Evolutionary conservation across 768 basidiomycete genomes (phyloP), one percentile per base, ranked within the genome.

Genomic region (Rickenella mellea): DNA sequence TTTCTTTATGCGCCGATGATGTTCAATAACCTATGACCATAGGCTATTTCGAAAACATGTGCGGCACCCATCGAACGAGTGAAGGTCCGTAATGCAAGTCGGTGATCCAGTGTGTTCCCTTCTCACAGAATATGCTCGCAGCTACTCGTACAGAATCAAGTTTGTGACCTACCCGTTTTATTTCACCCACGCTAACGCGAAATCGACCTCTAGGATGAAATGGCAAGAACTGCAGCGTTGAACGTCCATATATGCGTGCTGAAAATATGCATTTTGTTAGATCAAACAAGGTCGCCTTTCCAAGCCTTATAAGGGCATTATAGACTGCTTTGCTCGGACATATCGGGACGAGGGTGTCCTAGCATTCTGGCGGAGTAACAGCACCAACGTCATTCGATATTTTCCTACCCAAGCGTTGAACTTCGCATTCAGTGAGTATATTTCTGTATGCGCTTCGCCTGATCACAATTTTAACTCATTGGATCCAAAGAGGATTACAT

Each of bases 371-470:
- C 65, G 67, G 27, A 67, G 68, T 21, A 69, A 69, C 41, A 61
- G 63, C 30, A 61, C 68, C 42, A 69, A 69, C 40, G 55, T 69
- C 25, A 47, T 68, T 41, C 61, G 67, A 39, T 69, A 70, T 58
- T 69, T 69, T 53, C 69, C 66, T 11, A 69, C 69, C 0, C 67
- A 69, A 47, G 67, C 67, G 0, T 51, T 69, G 38, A 70, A 69
- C 54, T 69, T 69, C 43, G 68, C 68, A n/a, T 68, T 68, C 64
- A 67, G n/a, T n/a, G n/a, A 40, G 25, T 20, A n/a, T 19, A 5
- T 7, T 7, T 21, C n/a, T n/a, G n/a, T 19, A 33, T 17, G 12
- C 7, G 22, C 30, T 27, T 28, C 31, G 32, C 21, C 12, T 31
- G 15, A 15, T 24, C 6, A 6, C 8, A 14, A 2, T 32, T 15